Percentiles rank a stretch among this genome's conserved stretches.
Conservation (phyloP, 192 early-diverging fungal species). For the Coemansia sp. region DNA sequence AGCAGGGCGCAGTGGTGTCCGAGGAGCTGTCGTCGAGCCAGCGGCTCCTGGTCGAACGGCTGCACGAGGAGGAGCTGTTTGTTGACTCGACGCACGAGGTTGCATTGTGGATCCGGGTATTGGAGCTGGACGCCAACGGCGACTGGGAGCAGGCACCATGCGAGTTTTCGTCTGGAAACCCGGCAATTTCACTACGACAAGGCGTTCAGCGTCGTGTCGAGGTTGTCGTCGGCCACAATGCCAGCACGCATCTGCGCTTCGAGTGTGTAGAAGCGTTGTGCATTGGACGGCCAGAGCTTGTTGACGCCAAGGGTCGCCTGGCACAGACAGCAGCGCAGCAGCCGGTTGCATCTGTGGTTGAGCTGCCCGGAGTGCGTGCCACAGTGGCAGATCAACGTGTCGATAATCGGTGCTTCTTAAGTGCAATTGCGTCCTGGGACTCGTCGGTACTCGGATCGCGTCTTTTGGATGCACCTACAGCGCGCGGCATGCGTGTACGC, state of each 20-base stretch:
- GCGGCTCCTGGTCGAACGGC: conserved; percentile 32
- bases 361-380: conserved; percentile 45
- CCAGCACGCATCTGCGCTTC: conserved; percentile 60
- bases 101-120: conserved; percentile 62
- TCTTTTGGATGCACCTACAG: conserved; percentile 65
- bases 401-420: conserved; percentile 65
- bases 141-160: conserved; percentile 52
- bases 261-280: conserved; percentile 31
- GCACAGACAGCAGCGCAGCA: conserved; percentile 4
- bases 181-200: conserved; percentile 67
- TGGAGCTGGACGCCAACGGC: conserved; percentile 65
- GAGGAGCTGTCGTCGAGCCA: conserved; percentile 28
- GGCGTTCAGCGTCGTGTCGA: conserved; percentile 72
- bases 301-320: conserved; percentile 63
- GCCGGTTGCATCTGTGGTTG: background rate
- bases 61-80: conserved; percentile 62
- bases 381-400: conserved; percentile 44
- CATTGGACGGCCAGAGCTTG: conserved; percentile 46
- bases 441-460: conserved; percentile 70
- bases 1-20: background rate
- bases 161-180: background rate
- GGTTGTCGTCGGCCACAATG: conserved; percentile 64
- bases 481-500: conserved; percentile 59
- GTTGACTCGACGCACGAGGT: conserved; percentile 69
- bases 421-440: conserved; percentile 68